Percentiles rank a stretch among this genome's conserved stretches.
These are phyloP conservation scores for Excoecaria agallocha DNA, from an alignment of 345 rosid species.

Conservation along the genomic window DNA sequence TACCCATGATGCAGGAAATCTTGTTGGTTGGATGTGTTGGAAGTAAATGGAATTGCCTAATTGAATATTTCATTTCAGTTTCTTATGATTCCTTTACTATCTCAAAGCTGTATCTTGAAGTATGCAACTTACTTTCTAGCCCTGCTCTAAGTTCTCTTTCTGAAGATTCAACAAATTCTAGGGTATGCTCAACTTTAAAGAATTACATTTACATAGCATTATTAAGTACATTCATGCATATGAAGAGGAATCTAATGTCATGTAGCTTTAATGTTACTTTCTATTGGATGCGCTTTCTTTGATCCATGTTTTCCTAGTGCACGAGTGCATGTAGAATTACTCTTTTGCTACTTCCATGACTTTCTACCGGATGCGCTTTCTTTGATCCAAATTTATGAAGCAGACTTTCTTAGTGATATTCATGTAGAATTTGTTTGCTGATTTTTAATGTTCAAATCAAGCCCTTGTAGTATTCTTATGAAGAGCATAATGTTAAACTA, in stretches of 20 bases:
- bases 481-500: not conserved
- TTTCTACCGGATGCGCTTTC: not conserved
- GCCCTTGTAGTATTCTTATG: not conserved
- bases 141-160: slow-evolving; percentile 34
- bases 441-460: not conserved
- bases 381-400: not conserved
- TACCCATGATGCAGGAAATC: slow-evolving; percentile 55
- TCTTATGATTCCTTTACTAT: slow-evolving; percentile 47
- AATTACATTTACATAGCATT: not conserved
- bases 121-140: slow-evolving; percentile 46
- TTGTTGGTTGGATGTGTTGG: slow-evolving; percentile 63
- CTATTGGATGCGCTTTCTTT: not conserved
- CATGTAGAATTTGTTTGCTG: not conserved
- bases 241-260: not conserved
- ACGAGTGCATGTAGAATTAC: not conserved
- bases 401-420: not conserved
- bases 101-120: slow-evolving; percentile 53
- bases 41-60: slow-evolving; percentile 52
- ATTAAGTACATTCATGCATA: not conserved
- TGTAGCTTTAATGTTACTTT: too few relatives aligned
- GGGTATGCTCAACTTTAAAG: slow-evolving; percentile 34
- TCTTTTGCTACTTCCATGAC: not conserved
- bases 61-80: slow-evolving; percentile 56
- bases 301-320: not conserved
- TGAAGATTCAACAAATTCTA: slow-evolving; percentile 31